Conservation (phyloP, 306 rosid genomes). For the Acacia acuminata region DNA sequence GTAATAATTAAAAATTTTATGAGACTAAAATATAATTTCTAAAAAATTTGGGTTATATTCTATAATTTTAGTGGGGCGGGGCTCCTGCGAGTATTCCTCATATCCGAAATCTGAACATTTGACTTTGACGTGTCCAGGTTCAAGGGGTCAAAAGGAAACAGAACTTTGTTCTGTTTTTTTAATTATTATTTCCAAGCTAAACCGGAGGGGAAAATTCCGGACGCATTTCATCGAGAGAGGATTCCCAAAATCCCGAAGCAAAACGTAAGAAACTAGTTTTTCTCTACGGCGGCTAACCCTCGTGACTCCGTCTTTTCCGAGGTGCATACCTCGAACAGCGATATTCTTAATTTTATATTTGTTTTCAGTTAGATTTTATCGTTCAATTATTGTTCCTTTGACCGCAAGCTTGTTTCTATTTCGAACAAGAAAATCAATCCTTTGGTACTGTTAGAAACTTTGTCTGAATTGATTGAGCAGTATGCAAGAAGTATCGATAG, state of each 20-base stretch:
- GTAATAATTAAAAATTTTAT: too few species aligned
- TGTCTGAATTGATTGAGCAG: slow-evolving; percentile 25
- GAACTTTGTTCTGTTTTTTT: neutral
- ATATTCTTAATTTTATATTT: neutral
- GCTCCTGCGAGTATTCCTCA: neutral
- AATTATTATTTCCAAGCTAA: neutral
- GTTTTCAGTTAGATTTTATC: neutral
- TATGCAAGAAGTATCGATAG: slow-evolving; percentile 30
- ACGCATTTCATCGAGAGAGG: neutral
- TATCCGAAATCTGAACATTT: neutral
- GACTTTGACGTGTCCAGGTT: slow-evolving; percentile 2
- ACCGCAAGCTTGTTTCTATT: slow-evolving; percentile 31
- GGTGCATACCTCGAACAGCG: neutral
- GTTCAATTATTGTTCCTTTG: slow-evolving; percentile 40
- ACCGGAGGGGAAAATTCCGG: neutral
- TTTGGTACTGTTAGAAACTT: neutral
- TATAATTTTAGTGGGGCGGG: too few species aligned
- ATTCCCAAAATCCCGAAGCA: neutral
- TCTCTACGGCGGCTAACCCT: neutral
- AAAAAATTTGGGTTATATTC: too few species aligned
- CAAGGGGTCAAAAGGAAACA: neutral
- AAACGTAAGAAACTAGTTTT: neutral
- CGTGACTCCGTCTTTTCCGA: neutral
- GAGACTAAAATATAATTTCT: too few species aligned
- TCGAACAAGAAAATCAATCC: neutral